Conservation (phyloP, 208 protist species). For the Trypanosoma melophagium region DNA sequence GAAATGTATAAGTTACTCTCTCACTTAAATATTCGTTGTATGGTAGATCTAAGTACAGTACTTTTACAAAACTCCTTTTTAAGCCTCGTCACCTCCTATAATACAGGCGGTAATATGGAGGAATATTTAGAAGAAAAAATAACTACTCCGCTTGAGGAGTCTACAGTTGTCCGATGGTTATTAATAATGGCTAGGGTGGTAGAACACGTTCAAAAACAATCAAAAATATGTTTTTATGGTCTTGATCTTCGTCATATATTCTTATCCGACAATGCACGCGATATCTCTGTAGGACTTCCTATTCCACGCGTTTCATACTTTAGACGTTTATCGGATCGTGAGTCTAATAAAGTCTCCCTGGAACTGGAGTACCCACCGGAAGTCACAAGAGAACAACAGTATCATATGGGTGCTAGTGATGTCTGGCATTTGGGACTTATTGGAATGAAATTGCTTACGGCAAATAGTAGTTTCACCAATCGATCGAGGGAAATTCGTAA, state of each 20-base stretch:
- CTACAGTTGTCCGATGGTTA: slow-evolving; percentile 51
- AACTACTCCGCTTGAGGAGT: slow-evolving; percentile 38
- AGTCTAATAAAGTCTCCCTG: slow-evolving; percentile 40
- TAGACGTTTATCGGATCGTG: slow-evolving; percentile 46
- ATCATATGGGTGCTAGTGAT: slow-evolving; percentile 57
- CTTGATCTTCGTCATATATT: slow-evolving; percentile 62
- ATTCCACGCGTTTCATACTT: slow-evolving; percentile 62
- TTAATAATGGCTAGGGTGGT: slow-evolving; percentile 49
- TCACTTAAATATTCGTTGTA: slow-evolving; percentile 24
- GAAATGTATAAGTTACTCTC: slow-evolving; percentile 49
- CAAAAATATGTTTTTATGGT: slow-evolving; percentile 64
- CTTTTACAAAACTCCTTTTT: slow-evolving; percentile 67
- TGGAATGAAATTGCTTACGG: slow-evolving; percentile 47
- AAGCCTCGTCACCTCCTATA: slow-evolving; percentile 67
- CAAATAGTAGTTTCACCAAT: slow-evolving; percentile 31
- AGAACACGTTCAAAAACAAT: slow-evolving; percentile 31
- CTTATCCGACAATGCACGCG: slow-evolving; percentile 17
- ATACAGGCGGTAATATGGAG: slow-evolving; percentile 47
- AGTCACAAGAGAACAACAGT: slow-evolving; percentile 38
- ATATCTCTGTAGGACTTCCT: slow-evolving; percentile 57
- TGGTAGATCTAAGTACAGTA: slow-evolving; percentile 58
- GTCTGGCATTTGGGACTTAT: slow-evolving; percentile 76
- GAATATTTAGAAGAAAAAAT: slow-evolving; percentile 61
- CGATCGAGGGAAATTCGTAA: slow-evolving; percentile 43
- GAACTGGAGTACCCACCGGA: slow-evolving; percentile 77